phyloP scores from a whole-genome alignment of 78 protist species.

The Planoprotostelium fungivorum region DNA sequence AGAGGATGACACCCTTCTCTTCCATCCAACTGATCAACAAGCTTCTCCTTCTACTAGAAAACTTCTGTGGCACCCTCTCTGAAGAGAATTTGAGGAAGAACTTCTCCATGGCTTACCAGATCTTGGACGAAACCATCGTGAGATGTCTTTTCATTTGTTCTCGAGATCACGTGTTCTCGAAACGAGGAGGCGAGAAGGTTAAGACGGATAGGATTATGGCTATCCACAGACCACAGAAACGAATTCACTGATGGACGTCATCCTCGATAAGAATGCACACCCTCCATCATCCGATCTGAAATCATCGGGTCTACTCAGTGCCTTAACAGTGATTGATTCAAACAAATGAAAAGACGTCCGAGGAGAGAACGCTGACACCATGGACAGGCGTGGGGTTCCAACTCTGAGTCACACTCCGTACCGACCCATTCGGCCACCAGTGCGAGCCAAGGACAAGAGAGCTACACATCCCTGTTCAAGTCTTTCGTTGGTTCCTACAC shows the following conservation, averaged over 20 bases:
- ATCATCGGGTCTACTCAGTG: background rate
- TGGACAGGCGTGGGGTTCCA: too few species aligned
- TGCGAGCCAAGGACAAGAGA: background rate
- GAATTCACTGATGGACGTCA: background rate
- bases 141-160: background rate
- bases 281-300: background rate
- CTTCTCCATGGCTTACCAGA: background rate
- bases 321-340: background rate
- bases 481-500: background rate
- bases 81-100: background rate
- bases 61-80: background rate
- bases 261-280: background rate
- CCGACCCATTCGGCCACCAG: background rate
- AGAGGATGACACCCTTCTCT: background rate
- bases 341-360: too few species aligned
- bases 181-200: background rate
- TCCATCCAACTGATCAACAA: background rate
- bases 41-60: background rate
- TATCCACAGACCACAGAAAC: background rate
- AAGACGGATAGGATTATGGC: background rate
- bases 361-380: too few species aligned
- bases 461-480: background rate
- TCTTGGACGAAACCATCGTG: background rate
- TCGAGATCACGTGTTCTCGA: background rate
- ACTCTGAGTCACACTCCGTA: background rate